A percentile compares a stretch with the other conserved stretches of the same genome.
These are phyloP conservation scores for Arthrobotrys sinensis DNA, from an alignment of 2,329 filamentous ascomycete genomes.

Conservation along the genomic window DNA sequence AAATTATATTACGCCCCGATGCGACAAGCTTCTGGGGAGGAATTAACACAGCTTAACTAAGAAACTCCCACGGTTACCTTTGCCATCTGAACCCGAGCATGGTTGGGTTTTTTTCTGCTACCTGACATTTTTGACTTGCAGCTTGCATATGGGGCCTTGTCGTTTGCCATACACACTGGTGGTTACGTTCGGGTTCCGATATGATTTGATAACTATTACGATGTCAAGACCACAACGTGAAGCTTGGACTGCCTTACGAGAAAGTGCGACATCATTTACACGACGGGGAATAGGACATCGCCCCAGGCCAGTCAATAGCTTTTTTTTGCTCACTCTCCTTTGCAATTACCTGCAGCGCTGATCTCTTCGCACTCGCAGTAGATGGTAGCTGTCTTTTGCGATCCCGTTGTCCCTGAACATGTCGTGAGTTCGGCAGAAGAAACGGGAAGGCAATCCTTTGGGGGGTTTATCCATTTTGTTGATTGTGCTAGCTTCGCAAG, in stretches of 20 bases:
- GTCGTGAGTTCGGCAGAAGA: slow-evolving; percentile 39
- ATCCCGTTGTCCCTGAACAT: slow-evolving; percentile 29
- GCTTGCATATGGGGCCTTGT: slow-evolving; percentile 16
- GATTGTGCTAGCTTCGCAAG: background rate
- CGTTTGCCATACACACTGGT: slow-evolving; percentile 14
- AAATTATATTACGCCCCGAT: slow-evolving; percentile 8
- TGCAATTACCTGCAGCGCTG: slow-evolving; percentile 50
- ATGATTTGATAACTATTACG: slow-evolving; percentile 44
- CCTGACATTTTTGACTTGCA: slow-evolving; percentile 20
- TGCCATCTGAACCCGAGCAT: slow-evolving; percentile 13
- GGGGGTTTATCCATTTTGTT: background rate
- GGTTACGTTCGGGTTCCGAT: slow-evolving; percentile 42
- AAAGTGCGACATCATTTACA: slow-evolving; percentile 17
- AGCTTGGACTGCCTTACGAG: slow-evolving; percentile 30
- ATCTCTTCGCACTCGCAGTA: slow-evolving; percentile 34
- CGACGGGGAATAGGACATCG: slow-evolving; percentile 36
- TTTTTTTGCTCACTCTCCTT: background rate
- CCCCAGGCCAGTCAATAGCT: slow-evolving; percentile 3
- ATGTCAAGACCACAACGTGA: slow-evolving; percentile 13
- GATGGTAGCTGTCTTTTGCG: slow-evolving; percentile 44
- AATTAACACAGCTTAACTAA: background rate
- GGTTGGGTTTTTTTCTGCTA: slow-evolving; percentile 2
- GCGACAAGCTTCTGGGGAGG: background rate
- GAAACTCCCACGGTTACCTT: slow-evolving; percentile 4
- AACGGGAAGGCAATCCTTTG: slow-evolving; percentile 1